Percentiles rank a stretch among this genome's conserved stretches.
These are phyloP conservation scores for Hyaloscypha variabilis DNA, from an alignment of 495 filamentous ascomycete genomes.

Conservation along the genomic window DNA sequence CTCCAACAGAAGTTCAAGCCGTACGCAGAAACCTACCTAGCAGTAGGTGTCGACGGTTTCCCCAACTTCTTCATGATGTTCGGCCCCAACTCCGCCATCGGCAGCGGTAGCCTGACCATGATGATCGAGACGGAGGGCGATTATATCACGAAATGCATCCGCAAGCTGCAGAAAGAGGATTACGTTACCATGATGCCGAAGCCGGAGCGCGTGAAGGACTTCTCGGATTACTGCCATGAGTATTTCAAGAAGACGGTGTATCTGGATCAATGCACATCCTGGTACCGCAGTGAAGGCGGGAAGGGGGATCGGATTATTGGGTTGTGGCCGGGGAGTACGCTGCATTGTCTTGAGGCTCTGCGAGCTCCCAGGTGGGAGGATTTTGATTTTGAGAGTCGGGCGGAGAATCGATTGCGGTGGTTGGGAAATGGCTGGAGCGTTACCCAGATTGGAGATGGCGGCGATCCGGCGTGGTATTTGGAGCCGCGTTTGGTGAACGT, in stretches of 20 bases:
- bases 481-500: conserved; percentile 47
- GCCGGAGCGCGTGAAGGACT: conserved; percentile 59
- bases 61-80: conserved; percentile 66
- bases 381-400: conserved; percentile 60
- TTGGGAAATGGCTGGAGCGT: conserved; percentile 53
- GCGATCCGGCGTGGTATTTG: conserved; percentile 53
- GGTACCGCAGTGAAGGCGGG: conserved; percentile 64
- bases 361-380: conserved; percentile 72
- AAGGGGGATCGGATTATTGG: conserved; percentile 59
- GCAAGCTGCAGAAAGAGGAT: conserved; percentile 64
- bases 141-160: conserved; percentile 64
- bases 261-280: conserved; percentile 65
- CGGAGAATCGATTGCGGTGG: conserved; percentile 42
- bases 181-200: conserved; percentile 61
- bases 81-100: conserved; percentile 57
- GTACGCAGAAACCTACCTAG: conserved; percentile 68
- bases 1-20: conserved; percentile 55
- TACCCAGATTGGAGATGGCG: conserved; percentile 40
- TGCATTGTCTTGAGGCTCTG: conserved; percentile 57
- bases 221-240: conserved; percentile 61
- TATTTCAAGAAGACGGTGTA: conserved; percentile 68
- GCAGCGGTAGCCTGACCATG: conserved; percentile 54
- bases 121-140: conserved; percentile 58
- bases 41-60: conserved; percentile 61
- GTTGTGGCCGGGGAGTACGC: conserved; percentile 66